phyloP scores from a whole-genome alignment of 495 filamentous ascomycete species.

The Hapsidospora chrysogenum region DNA sequence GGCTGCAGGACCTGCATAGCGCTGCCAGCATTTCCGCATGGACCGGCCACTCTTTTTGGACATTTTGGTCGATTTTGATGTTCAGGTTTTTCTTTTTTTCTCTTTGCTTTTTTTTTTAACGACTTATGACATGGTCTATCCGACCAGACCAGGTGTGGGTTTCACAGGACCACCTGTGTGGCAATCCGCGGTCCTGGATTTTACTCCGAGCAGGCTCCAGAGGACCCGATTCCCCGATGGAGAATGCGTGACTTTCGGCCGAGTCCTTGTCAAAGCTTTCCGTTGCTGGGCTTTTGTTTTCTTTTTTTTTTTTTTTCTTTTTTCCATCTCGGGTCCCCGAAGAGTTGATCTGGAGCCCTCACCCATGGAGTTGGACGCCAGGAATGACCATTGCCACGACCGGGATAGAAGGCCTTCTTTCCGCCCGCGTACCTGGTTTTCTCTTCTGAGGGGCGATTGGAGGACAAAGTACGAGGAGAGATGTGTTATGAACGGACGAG shows the following conservation, averaged over 20 bases:
- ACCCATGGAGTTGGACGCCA: too few relatives aligned
- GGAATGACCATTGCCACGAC: too few relatives aligned
- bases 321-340: neutral
- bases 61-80: slow-evolving; percentile 5
- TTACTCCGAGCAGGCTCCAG: slow-evolving; percentile 3
- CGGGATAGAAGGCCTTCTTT: too few relatives aligned
- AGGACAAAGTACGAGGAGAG: neutral
- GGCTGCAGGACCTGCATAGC: too few relatives aligned
- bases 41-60: too few relatives aligned
- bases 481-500: too few relatives aligned
- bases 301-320: neutral
- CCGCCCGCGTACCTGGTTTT: too few relatives aligned
- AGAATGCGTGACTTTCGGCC: too few relatives aligned
- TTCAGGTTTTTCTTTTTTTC: slow-evolving; percentile 4
- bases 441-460: neutral
- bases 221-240: too few relatives aligned
- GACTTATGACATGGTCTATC: neutral
- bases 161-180: neutral
- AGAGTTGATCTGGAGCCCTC: neutral
- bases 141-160: slow-evolving; percentile 6
- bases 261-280: too few relatives aligned
- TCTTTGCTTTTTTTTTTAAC: slow-evolving; percentile 1
- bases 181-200: slow-evolving; percentile 19
- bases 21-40: too few relatives aligned
- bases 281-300: too few relatives aligned